Percentiles rank a stretch among this genome's conserved stretches.
Conservation (phyloP, 1,139 yeast species). For the Zygosaccharomyces sapae region DNA sequence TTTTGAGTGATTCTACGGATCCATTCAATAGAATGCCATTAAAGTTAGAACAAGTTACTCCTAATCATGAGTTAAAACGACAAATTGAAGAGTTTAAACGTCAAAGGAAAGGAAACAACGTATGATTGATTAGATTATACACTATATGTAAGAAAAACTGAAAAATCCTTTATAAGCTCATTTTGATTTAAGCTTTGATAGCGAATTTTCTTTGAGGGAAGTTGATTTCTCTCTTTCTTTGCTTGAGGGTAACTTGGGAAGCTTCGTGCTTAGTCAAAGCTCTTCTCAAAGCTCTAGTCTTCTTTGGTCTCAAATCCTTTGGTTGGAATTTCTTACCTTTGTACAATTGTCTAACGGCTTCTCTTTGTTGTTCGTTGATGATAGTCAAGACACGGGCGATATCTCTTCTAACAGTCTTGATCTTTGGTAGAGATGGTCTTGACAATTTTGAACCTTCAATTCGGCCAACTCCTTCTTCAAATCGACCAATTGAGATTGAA, state of each 20-base stretch:
- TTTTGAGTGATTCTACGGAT: slow-evolving; percentile 90
- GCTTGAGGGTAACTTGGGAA: slow-evolving; percentile 76
- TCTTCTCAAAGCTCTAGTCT: slow-evolving; percentile 99
- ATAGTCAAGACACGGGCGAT: slow-evolving; percentile 97
- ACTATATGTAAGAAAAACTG: slow-evolving; percentile 10
- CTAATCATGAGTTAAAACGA: slow-evolving; percentile 61
- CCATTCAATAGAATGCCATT: slow-evolving; percentile 94
- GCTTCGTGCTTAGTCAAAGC: slow-evolving; percentile 86
- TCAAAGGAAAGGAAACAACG: slow-evolving; percentile 34
- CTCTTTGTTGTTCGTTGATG: slow-evolving; percentile 96
- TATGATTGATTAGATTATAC: slow-evolving; percentile 17
- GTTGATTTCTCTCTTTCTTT: slow-evolving; percentile 87
- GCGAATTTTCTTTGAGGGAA: slow-evolving; percentile 99
- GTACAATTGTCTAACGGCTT: slow-evolving; percentile 92
- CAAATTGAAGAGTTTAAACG: slow-evolving; percentile 58
- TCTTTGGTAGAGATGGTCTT: slow-evolving; percentile 89
- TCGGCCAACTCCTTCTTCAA: slow-evolving; percentile 95
- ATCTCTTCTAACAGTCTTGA: slow-evolving; percentile 94
- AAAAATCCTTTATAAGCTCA: slow-evolving; percentile 4
- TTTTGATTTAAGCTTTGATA: slow-evolving; percentile 77
- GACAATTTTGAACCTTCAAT: slow-evolving; percentile 93
- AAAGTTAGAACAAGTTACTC: slow-evolving; percentile 79
- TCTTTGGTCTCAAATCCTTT: slow-evolving; percentile 98
- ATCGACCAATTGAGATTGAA: slow-evolving; percentile 89
- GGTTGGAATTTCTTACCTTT: slow-evolving; percentile 95